phyloP scores from a whole-genome alignment of 2,329 filamentous ascomycete species.

The Botryotinia narcissicola region DNA sequence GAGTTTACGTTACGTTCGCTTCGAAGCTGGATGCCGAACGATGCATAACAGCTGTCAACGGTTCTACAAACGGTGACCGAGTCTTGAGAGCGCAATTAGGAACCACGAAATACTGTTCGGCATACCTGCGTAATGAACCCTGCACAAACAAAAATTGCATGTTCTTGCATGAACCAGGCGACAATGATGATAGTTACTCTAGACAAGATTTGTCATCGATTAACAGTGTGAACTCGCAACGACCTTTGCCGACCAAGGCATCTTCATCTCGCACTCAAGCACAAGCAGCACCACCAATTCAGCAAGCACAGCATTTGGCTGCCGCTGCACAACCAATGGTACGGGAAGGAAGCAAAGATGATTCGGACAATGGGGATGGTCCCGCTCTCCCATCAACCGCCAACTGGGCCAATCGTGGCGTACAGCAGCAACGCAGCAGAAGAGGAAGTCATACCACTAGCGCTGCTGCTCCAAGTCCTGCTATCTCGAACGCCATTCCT shows the following conservation, averaged over 20 bases:
- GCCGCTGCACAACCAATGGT: slow-evolving; percentile 62
- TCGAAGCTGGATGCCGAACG: slow-evolving; percentile 83
- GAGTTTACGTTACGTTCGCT: slow-evolving; percentile 98
- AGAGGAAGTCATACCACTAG: slow-evolving; percentile 79
- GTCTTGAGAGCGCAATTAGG: slow-evolving; percentile 76
- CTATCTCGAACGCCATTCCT: slow-evolving; percentile 60
- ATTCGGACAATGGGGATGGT: slow-evolving; percentile 70
- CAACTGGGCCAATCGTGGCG: slow-evolving; percentile 80
- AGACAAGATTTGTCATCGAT: slow-evolving; percentile 91
- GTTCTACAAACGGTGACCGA: slow-evolving; percentile 85
- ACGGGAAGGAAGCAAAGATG: slow-evolving; percentile 75
- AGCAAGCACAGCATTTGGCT: slow-evolving; percentile 37
- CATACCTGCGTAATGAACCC: slow-evolving; percentile 89
- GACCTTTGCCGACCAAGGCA: slow-evolving; percentile 55
- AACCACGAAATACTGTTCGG: slow-evolving; percentile 98
- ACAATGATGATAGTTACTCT: slow-evolving; percentile 95
- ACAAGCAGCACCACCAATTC: slow-evolving; percentile 39
- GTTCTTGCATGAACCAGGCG: slow-evolving; percentile 97
- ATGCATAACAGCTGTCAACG: slow-evolving; percentile 90
- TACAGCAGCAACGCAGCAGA: slow-evolving; percentile 58
- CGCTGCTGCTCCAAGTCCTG: slow-evolving; percentile 77
- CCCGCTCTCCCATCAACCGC: slow-evolving; percentile 92
- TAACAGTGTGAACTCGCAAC: slow-evolving; percentile 81
- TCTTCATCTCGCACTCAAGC: slow-evolving; percentile 53
- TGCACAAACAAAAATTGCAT: slow-evolving; percentile 97